Evolutionary conservation across 768 basidiomycete species (phyloP), one percentile per base, ranked within the genome.

Genomic region (Gymnopilus junonius): DNA sequence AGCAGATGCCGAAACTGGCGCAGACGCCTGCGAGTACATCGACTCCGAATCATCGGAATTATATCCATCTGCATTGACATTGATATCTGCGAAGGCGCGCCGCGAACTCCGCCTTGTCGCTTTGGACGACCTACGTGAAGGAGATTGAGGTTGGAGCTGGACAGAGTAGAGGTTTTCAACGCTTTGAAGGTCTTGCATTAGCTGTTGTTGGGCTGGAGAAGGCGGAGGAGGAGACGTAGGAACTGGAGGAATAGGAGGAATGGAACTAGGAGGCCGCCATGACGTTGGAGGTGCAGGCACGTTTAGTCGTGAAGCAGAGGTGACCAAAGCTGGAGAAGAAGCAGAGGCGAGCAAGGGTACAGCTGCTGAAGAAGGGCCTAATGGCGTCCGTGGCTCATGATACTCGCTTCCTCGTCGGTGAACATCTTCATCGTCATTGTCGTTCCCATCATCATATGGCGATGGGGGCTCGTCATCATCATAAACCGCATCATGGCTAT

Each of bases 21-120:
- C 69, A 11, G 69, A 70, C 25, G 69, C 69, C 32, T 68, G 67
- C 7, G 69, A 70, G 40, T 70, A 70, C 43, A 70, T 48, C n/a
- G 69, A 70, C 14, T 48, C 69, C 6, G 69, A 70, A 17, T 65
- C 67, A 40, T 68, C 64, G 3, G 63, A 62, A 25, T 68, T 62
- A 29, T 54, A 64, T 3, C 56, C 63, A 3, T 17, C 21, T 17
- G 15, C 29, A 31, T 50, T 11, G 8, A 55, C 20, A 32, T 64
- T 60, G 8, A 55, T 34, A 8, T 25, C 56, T 23, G 32, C 31
- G 14, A 35, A 54, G 8, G 35, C 51, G 20, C 50, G 39, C 4
- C 42, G 27, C 7, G 61, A 62, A 14, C 40, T 61, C 58, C 40
- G 65, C 56, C 27, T 35, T 14, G 15, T 58, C 43, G 37, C 48